Evolutionary conservation across 331 rosid species (phyloP).

Genomic region (Stylosanthes scabra): DNA sequence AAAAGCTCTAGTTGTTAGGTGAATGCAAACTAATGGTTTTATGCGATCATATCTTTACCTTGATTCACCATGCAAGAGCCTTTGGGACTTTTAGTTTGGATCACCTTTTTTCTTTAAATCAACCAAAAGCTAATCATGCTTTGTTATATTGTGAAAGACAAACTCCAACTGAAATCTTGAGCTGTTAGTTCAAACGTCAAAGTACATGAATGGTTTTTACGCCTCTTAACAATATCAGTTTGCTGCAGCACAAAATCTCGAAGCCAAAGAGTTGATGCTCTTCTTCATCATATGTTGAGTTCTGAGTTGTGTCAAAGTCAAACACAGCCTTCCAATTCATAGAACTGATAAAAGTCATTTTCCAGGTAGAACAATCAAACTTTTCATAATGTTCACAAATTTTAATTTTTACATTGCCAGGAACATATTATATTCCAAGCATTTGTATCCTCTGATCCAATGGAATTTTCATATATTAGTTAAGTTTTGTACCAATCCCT

Average conservation of each 20-base stretch:
- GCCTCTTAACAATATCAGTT: slow-evolving; percentile 30
- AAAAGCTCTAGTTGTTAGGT: slow-evolving; percentile 27
- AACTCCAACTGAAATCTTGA: slow-evolving; percentile 17
- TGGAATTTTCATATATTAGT: slow-evolving; percentile 8
- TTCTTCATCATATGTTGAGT: slow-evolving; percentile 98
- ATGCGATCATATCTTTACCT: background rate
- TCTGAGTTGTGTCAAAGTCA: slow-evolving; percentile 65
- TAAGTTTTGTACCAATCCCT: slow-evolving; percentile 19
- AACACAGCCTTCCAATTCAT: slow-evolving; percentile 52
- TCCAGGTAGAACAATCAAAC: slow-evolving; percentile 36
- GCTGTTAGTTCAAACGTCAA: slow-evolving; percentile 23
- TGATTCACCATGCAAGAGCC: background rate
- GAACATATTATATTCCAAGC: slow-evolving; percentile 7
- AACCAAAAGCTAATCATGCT: slow-evolving; percentile 23
- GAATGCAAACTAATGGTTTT: slow-evolving; percentile 16
- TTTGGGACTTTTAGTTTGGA: slow-evolving; percentile 31
- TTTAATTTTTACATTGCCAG: slow-evolving; percentile 12
- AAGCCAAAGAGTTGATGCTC: slow-evolving; percentile 85
- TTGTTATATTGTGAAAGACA: slow-evolving; percentile 14
- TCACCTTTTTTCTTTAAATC: slow-evolving; percentile 19
- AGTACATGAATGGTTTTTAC: slow-evolving; percentile 17
- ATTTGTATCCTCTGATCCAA: slow-evolving; percentile 26
- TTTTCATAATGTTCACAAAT: slow-evolving; percentile 12
- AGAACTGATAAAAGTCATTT: slow-evolving; percentile 33
- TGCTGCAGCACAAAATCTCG: slow-evolving; percentile 77